Conservation (phyloP, 805 yeast species). For the Candida dajiaensis region DNA sequence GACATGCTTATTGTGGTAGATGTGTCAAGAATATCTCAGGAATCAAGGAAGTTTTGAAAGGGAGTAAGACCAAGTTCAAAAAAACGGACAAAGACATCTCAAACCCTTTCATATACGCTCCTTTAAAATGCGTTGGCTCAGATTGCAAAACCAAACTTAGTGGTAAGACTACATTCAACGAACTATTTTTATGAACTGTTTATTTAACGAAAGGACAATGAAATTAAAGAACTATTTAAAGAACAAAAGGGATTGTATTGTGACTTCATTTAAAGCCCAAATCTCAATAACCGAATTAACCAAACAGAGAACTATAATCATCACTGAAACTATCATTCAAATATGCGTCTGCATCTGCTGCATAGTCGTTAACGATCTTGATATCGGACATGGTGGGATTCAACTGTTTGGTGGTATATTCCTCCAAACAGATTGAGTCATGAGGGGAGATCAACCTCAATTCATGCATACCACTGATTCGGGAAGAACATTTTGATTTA, state of each 20-base stretch:
- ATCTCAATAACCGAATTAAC: background rate
- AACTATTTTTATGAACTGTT: conserved; percentile 36
- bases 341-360: background rate
- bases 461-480: background rate
- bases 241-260: too few relatives aligned
- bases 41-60: conserved; percentile 21
- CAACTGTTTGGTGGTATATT: background rate
- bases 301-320: background rate
- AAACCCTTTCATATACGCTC: conserved; percentile 45
- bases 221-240: background rate
- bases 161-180: conserved; percentile 46
- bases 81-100: conserved; percentile 14
- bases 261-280: background rate
- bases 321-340: background rate
- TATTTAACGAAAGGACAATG: background rate
- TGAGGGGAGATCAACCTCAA: background rate
- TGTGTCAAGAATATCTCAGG: conserved; percentile 66
- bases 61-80: conserved; percentile 12
- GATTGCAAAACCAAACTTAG: conserved; percentile 42
- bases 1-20: conserved; percentile 83
- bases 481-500: background rate
- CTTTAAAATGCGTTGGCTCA: conserved; percentile 49
- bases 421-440: background rate
- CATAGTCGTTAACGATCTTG: background rate
- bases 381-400: background rate